Conservation (phyloP, 371 early-diverging fungal genomes). For the Mucor mucedo region DNA sequence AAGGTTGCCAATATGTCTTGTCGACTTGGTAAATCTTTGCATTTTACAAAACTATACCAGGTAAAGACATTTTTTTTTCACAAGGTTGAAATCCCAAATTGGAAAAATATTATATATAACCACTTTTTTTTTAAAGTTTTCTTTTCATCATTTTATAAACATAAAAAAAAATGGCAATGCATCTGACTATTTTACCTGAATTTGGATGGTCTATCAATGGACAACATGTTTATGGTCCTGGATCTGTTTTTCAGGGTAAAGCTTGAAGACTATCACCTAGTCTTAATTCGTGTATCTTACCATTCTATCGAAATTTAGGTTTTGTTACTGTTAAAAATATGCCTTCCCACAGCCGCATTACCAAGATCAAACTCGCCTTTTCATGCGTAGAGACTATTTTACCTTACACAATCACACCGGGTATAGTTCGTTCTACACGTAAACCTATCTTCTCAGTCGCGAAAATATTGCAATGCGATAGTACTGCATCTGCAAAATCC, state of each 20-base stretch:
- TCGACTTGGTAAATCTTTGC: too few relatives aligned
- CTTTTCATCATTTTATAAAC: too few relatives aligned
- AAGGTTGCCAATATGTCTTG: too few relatives aligned
- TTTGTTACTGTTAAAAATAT: conserved; percentile 10
- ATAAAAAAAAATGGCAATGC: too few relatives aligned
- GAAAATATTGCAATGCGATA: neutral
- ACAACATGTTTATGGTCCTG: conserved; percentile 17
- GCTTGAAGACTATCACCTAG: too few relatives aligned
- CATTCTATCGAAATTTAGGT: conserved; percentile 1
- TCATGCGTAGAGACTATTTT: neutral
- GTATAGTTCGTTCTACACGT: neutral
- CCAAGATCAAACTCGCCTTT: neutral
- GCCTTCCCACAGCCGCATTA: neutral
- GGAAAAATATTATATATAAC: too few relatives aligned
- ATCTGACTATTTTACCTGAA: neutral
- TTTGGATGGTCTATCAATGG: conserved; percentile 16
- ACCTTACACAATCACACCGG: neutral
- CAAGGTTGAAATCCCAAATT: too few relatives aligned
- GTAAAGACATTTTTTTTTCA: too few relatives aligned
- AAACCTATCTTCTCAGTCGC: neutral
- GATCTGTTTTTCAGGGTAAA: conserved; percentile 27
- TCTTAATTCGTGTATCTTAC: neutral
- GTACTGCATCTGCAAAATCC: neutral
- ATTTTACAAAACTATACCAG: too few relatives aligned
- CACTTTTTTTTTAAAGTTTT: too few relatives aligned